Percentiles rank a stretch among this genome's conserved stretches.
Evolutionary conservation across 305 asterid genomes (phyloP).

Genomic region (Solanum hybrid): DNA sequence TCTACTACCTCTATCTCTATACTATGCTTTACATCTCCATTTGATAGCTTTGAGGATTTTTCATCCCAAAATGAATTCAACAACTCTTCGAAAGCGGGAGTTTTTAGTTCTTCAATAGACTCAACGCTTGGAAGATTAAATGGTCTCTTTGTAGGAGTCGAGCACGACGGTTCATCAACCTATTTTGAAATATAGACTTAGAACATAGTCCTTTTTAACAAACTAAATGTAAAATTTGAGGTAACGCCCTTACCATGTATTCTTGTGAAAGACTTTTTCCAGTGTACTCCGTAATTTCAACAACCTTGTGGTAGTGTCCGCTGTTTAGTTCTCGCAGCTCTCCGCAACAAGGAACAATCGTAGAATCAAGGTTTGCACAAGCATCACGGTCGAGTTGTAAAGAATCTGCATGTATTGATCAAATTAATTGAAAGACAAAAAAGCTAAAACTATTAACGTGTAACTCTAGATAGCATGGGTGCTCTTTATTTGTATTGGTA

Average conservation of each 20-base stretch:
- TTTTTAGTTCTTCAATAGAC: constrained; percentile 77
- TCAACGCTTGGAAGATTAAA: constrained; percentile 66
- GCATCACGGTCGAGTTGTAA: constrained; percentile 94
- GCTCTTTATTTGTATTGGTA: no score
- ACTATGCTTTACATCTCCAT: constrained; percentile 64
- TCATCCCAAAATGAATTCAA: constrained; percentile 76
- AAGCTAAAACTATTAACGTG: not conserved
- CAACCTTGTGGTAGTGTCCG: constrained; percentile 73
- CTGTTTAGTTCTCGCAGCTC: constrained; percentile 73
- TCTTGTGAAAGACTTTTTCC: constrained; percentile 87
- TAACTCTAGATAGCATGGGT: constrained; percentile 12
- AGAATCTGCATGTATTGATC: constrained; percentile 44
- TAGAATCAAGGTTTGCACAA: constrained; percentile 64
- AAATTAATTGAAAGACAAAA: not conserved
- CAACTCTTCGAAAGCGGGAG: constrained; percentile 79
- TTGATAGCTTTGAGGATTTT: constrained; percentile 59
- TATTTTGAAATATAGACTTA: constrained; percentile 3
- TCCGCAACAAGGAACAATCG: constrained; percentile 78
- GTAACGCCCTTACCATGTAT: constrained; percentile 46
- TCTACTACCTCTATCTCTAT: constrained; percentile 48
- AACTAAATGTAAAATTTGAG: not conserved
- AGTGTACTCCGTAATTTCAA: constrained; percentile 70
- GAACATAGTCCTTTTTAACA: not conserved
- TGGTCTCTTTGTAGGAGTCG: constrained; percentile 72
- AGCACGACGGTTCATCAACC: constrained; percentile 94